A percentile compares a stretch with the other conserved stretches of the same genome.
Conservation (phyloP, 371 early-diverging fungal species). For the Mycotypha africana region DNA sequence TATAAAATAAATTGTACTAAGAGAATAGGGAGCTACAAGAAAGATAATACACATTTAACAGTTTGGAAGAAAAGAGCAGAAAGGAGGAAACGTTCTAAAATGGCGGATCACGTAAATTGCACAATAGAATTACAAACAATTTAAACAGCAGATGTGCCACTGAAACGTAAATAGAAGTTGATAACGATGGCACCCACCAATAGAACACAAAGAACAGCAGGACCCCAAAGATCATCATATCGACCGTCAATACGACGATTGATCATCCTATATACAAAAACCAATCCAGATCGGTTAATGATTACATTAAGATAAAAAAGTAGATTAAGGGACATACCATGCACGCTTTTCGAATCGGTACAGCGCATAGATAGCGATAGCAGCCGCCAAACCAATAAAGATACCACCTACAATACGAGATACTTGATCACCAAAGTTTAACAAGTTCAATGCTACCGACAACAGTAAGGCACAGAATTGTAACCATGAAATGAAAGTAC, state of each 20-base stretch:
- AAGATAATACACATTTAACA: not conserved
- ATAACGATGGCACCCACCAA: constrained; percentile 57
- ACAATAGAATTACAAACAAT: too few relatives aligned
- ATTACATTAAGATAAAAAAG: constrained; percentile 4
- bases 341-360: constrained; percentile 89
- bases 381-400: constrained; percentile 75
- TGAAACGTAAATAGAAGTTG: constrained; percentile 26
- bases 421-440: constrained; percentile 83
- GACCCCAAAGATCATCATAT: constrained; percentile 64
- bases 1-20: too few relatives aligned
- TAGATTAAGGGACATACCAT: constrained; percentile 19
- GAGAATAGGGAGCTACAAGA: too few relatives aligned
- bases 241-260: constrained; percentile 50
- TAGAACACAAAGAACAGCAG: constrained; percentile 82
- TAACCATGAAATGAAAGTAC: constrained; percentile 95
- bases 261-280: constrained; percentile 43
- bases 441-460: constrained; percentile 71
- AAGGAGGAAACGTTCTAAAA: constrained; percentile 21
- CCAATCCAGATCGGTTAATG: constrained; percentile 10
- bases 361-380: constrained; percentile 82
- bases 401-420: constrained; percentile 69
- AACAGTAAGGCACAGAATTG: constrained; percentile 78
- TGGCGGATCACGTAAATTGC: too few relatives aligned
- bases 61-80: not conserved
- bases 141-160: too few relatives aligned